Percentiles rank a stretch among this genome's conserved stretches.
phyloP scores from a whole-genome alignment of 306 rosid genomes.

The Corylus avellana region DNA sequence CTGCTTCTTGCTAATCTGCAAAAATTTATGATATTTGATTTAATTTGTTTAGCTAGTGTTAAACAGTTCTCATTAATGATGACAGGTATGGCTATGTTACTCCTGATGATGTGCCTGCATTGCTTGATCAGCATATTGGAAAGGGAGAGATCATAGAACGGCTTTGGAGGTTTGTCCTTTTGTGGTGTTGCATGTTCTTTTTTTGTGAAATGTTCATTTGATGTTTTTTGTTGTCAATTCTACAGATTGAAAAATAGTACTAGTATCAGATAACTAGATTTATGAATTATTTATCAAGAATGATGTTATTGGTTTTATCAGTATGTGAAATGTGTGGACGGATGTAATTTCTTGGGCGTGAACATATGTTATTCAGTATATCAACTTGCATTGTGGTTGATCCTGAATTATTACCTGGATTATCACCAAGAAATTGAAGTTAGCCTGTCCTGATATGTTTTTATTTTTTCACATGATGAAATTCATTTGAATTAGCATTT shows the following conservation, averaged over 20 bases:
- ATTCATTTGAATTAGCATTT: no score
- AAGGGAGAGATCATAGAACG: conserved; percentile 76
- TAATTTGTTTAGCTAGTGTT: conserved; percentile 8
- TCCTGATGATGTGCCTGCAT: conserved; percentile 76
- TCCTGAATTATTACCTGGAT: not conserved
- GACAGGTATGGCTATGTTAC: conserved; percentile 95
- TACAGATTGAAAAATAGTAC: not conserved
- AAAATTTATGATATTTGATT: not conserved
- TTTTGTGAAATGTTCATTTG: conserved; percentile 9
- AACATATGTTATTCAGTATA: not conserved
- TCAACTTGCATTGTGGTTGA: not conserved
- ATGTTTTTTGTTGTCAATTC: conserved; percentile 10
- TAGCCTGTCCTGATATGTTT: no score
- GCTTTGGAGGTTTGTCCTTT: conserved; percentile 76
- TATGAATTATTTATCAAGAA: conserved; percentile 5
- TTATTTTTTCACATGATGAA: no score
- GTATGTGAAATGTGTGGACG: not conserved
- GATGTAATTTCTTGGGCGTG: not conserved
- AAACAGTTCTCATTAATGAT: conserved; percentile 15
- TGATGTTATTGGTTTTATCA: not conserved
- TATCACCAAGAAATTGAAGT: not conserved
- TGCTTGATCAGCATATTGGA: conserved; percentile 82
- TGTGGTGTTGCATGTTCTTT: conserved; percentile 8
- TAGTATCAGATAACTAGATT: conserved; percentile 1
- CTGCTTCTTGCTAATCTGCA: conserved; percentile 3